phyloP scores from a whole-genome alignment of 73 alveolate species.

The Paramecium bursaria region DNA sequence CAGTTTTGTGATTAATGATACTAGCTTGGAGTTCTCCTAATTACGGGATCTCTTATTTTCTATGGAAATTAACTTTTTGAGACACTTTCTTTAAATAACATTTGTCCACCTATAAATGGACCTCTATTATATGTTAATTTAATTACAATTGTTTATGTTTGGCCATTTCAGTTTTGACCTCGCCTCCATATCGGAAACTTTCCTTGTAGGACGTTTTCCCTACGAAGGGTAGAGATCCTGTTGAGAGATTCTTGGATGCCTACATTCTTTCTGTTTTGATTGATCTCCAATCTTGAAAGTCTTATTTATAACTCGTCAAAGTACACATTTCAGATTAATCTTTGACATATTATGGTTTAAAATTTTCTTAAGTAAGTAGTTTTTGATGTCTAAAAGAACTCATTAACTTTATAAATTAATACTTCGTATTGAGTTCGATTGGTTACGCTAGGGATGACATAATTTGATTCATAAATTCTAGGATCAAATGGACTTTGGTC shows the following conservation, averaged over 20 bases:
- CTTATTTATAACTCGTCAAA: constrained; percentile 42
- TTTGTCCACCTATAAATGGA: constrained; percentile 38
- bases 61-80: constrained; percentile 16
- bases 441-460: not conserved
- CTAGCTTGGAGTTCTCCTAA: too few relatives aligned
- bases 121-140: not conserved
- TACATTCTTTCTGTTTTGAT: constrained; percentile 25
- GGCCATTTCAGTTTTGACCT: not conserved
- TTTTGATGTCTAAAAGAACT: constrained; percentile 26
- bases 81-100: constrained; percentile 37
- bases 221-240: constrained; percentile 45
- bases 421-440: constrained; percentile 24
- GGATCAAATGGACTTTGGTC: constrained; percentile 8
- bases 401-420: not conserved
- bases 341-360: not conserved
- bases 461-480: constrained; percentile 12
- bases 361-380: constrained; percentile 1
- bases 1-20: too few relatives aligned
- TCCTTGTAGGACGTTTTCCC: constrained; percentile 43
- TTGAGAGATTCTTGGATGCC: not conserved
- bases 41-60: too few relatives aligned
- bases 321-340: constrained; percentile 22
- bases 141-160: constrained; percentile 28
- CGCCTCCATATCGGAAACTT: not conserved
- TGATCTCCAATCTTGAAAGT: constrained; percentile 24